Evolutionary conservation across 2,329 filamentous ascomycete species (phyloP).

Genomic region (Cryphonectria naterciae): DNA sequence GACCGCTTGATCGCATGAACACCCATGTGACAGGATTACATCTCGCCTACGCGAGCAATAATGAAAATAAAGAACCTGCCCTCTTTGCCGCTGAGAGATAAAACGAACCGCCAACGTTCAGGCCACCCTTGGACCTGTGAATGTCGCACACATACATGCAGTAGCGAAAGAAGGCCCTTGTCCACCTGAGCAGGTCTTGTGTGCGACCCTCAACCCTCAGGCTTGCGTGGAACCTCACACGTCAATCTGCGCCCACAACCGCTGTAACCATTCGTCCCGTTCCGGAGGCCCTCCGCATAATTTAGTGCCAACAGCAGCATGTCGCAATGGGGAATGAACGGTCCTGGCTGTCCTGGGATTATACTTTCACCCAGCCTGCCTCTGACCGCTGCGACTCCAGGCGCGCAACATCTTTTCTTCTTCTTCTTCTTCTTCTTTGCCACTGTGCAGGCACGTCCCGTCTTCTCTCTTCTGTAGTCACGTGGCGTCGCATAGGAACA

Average conservation of each 20-base stretch:
- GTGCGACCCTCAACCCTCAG: background rate
- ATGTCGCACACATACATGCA: background rate
- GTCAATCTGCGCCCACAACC: background rate
- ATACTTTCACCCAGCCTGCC: too few species aligned
- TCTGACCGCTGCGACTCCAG: too few species aligned
- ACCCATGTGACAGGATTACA: background rate
- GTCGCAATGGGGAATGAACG: background rate
- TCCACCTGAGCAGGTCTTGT: too few species aligned
- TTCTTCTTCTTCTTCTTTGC: too few species aligned
- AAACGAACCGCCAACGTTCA: background rate
- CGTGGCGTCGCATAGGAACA: too few species aligned
- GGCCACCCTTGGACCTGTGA: background rate
- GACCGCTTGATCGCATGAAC: background rate
- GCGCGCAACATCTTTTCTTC: too few species aligned
- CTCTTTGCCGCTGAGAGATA: background rate
- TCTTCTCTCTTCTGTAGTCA: too few species aligned
- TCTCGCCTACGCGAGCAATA: background rate
- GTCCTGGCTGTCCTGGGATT: too few species aligned
- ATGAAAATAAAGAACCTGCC: too few species aligned
- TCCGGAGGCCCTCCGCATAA: background rate
- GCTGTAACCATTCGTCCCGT: background rate
- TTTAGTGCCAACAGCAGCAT: background rate
- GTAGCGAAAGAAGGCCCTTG: background rate
- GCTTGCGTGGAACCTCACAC: background rate
- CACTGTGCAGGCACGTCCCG: too few species aligned